These are phyloP conservation scores for Scenedesmus sp. DNA, from an alignment of 163 green algal genomes.

Conservation along the genomic window DNA sequence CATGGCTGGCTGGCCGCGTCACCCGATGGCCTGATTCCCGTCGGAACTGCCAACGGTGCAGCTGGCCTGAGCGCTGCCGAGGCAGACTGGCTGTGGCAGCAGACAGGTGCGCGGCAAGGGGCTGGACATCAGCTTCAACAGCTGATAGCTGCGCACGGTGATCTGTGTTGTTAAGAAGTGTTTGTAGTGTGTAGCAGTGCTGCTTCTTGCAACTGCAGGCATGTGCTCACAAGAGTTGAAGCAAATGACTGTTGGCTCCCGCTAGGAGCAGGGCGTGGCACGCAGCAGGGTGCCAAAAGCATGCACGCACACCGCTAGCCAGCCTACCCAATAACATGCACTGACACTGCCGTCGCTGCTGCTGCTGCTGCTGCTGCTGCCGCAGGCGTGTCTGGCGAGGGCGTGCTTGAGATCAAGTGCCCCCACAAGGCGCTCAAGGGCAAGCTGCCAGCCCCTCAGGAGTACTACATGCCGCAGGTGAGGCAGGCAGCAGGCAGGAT, in stretches of 20 bases:
- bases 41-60: neutral
- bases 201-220: too few species aligned
- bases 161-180: too few species aligned
- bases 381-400: slow-evolving; percentile 32
- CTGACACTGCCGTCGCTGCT: too few species aligned
- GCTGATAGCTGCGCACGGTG: neutral
- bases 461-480: slow-evolving; percentile 39
- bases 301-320: too few species aligned
- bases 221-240: too few species aligned
- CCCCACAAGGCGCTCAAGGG: slow-evolving; percentile 68
- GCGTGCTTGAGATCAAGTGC: slow-evolving; percentile 89
- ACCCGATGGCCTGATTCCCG: slow-evolving; percentile 77
- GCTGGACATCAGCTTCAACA: neutral
- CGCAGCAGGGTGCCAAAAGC: too few species aligned
- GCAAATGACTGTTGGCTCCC: too few species aligned
- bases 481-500: too few species aligned
- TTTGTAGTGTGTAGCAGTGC: too few species aligned
- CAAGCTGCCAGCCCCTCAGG: neutral
- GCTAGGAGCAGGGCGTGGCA: too few species aligned
- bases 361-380: neutral
- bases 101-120: neutral
- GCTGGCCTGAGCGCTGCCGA: neutral
- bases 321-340: too few species aligned
- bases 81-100: slow-evolving; percentile 8
- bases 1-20: slow-evolving; percentile 82